These are phyloP conservation scores for Saccharomyces hybrid DNA, from an alignment of 1,139 yeast genomes.

Conservation along the genomic window DNA sequence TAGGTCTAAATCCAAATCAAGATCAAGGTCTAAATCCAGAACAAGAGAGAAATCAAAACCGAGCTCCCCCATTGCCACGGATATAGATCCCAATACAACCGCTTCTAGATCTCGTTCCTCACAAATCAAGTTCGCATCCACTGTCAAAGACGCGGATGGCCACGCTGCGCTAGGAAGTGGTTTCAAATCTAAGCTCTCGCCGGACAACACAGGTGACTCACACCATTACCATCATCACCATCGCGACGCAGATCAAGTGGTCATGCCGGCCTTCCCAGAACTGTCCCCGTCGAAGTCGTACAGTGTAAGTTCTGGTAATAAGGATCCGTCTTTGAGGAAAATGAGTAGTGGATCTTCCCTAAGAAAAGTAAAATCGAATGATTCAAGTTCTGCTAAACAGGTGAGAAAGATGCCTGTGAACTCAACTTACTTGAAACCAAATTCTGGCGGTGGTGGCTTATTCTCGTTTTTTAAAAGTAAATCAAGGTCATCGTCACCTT, in stretches of 20 bases:
- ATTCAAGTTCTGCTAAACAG: constrained; percentile 6
- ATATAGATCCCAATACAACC: background rate
- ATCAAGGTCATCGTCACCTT: background rate
- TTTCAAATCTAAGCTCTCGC: background rate
- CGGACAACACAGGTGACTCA: background rate
- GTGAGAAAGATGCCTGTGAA: background rate
- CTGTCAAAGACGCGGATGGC: constrained; percentile 15
- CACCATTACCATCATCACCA: background rate
- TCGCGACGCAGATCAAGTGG: background rate
- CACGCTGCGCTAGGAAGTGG: constrained; percentile 11
- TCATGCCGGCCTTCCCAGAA: background rate
- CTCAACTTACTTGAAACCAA: background rate
- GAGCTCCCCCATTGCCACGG: background rate
- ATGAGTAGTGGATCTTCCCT: constrained; percentile 1
- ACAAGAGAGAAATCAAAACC: background rate
- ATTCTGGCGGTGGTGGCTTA: constrained; percentile 3
- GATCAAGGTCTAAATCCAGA: background rate
- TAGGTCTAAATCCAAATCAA: background rate
- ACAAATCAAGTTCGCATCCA: constrained; percentile 20
- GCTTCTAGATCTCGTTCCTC: constrained; percentile 9
- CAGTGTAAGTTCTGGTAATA: constrained; percentile 5
- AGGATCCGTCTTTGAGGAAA: constrained; percentile 5
- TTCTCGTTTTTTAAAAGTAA: constrained; percentile 3
- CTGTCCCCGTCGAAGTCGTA: background rate
- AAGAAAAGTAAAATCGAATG: constrained; percentile 15